Conservation (phyloP, 768 basidiomycete species). For the Mycena albidolilacea region DNA sequence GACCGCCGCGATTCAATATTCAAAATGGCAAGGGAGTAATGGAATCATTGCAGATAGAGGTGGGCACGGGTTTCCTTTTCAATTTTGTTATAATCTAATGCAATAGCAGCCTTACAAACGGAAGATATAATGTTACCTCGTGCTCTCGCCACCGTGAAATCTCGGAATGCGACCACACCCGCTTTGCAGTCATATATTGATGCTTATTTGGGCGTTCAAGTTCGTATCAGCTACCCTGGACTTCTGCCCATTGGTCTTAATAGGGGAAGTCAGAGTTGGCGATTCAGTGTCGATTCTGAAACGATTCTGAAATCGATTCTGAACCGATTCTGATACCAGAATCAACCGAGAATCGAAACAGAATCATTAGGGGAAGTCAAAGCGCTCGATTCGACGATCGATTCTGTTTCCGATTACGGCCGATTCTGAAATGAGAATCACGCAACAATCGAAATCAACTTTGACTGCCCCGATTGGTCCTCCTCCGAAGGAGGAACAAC, state of each 20-base stretch:
- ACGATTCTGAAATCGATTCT: no score
- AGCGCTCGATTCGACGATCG: no score
- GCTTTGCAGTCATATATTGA: not conserved
- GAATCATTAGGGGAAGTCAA: no score
- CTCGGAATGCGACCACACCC: not conserved
- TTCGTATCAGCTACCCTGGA: not conserved
- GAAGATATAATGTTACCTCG: not conserved
- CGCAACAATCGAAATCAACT: no score
- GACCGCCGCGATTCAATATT: not conserved
- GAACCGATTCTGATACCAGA: no score
- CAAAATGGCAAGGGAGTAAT: conserved; percentile 14
- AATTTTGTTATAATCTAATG: not conserved
- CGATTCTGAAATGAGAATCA: no score
- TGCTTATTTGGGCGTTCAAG: conserved; percentile 4
- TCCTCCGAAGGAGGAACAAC: no score
- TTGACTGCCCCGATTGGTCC: no score
- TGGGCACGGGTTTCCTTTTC: not conserved
- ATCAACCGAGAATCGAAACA: no score
- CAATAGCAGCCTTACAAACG: not conserved
- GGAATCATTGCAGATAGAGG: conserved; percentile 2
- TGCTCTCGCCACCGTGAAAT: not conserved
- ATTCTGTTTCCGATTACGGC: no score
- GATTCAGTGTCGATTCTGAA: no score
- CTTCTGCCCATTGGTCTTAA: not conserved
- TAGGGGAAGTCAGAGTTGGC: no score